These are phyloP conservation scores for Danielia oregonensis DNA, from an alignment of 805 yeast genomes.

Conservation along the genomic window DNA sequence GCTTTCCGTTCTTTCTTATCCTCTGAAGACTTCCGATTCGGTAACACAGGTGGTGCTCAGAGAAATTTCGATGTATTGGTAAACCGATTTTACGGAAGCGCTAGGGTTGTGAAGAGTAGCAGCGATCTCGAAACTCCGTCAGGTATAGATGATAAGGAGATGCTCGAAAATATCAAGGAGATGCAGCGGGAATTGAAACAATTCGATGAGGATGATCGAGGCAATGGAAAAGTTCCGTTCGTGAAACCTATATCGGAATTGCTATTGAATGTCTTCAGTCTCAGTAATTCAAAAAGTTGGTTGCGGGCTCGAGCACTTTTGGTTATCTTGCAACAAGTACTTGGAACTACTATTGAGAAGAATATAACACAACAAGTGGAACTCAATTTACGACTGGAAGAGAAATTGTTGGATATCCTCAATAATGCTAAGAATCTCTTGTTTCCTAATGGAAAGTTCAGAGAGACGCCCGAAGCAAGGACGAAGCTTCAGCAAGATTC, in stretches of 20 bases:
- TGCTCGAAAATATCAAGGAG: conserved; percentile 35
- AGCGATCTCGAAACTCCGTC: neutral
- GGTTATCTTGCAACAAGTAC: conserved; percentile 74
- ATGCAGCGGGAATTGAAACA: conserved; percentile 54
- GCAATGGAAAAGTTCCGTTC: conserved; percentile 42
- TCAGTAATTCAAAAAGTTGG: conserved; percentile 68
- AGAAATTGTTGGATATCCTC: conserved; percentile 39
- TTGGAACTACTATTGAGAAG: conserved; percentile 85
- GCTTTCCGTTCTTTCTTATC: conserved; percentile 77
- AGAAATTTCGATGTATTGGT: conserved; percentile 29
- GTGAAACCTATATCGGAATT: conserved; percentile 81
- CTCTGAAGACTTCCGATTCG: conserved; percentile 51
- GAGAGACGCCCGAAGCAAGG: conserved; percentile 44
- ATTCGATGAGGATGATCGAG: conserved; percentile 39
- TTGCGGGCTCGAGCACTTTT: conserved; percentile 80
- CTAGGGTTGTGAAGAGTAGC: neutral
- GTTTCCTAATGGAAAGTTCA: conserved; percentile 48
- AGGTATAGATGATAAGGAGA: conserved; percentile 11
- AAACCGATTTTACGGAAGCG: conserved; percentile 29
- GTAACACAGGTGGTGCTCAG: conserved; percentile 24
- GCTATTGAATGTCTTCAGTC: conserved; percentile 63
- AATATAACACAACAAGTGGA: conserved; percentile 47
- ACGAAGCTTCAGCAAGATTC: conserved; percentile 48
- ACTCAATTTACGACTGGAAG: conserved; percentile 35
- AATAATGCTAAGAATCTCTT: conserved; percentile 20